Base-by-base conservation (phyloP, 768 basidiomycete genomes). In the Trametes coccinea region DNA sequence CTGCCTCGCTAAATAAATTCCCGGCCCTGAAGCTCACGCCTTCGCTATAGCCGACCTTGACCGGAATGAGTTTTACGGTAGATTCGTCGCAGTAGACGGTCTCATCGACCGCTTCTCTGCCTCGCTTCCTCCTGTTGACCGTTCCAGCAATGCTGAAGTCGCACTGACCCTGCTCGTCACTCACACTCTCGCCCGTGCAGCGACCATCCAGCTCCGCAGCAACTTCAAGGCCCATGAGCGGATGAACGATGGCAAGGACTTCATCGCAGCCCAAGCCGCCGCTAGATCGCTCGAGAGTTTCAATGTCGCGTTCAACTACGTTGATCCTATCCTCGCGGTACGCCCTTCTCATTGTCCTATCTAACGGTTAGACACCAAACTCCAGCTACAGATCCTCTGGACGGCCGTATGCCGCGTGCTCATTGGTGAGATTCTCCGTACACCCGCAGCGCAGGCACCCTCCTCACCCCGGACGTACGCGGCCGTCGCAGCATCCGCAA, bases 201-300 rank as follows among this genome's bases (percentile, higher is more conserved):
- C 84, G 37, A 76, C 76, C 3, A 83, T 84, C 67, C 82, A 82
- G 67, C 77, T 86, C 27, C 81, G 84, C 52, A 76, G 76, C 59
- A 75, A 77, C 5, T 83, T 83, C 65, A 74, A 77, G 7, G 79
- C 80, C 59, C 68, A 76, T 5, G 72, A 72, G 44, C 57, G 61
- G 30, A 55, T 69, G 60, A 64, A 65, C 46, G 64, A 64, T 46
- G 56, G 63, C 37, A 70, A 69, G 44, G 67, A 68, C 30, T 51
- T 70, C 46, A 17, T 60, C 16, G 70, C 63, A 0, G 63, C 66
- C n/a, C 49, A 62, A 39, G 58, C 57, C 6, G 61, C 53, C 2
- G 59, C 59, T 2, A n/a, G 53, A 4, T 39, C 49, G 2, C 48
- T 67, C 14, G 66, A 67, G 29, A 33, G 34, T 11, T 33, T 49